Evolutionary conservation across 1,284 basidiomycete species (phyloP).

Genomic region (Apiotrichum mycotoxinovorans): DNA sequence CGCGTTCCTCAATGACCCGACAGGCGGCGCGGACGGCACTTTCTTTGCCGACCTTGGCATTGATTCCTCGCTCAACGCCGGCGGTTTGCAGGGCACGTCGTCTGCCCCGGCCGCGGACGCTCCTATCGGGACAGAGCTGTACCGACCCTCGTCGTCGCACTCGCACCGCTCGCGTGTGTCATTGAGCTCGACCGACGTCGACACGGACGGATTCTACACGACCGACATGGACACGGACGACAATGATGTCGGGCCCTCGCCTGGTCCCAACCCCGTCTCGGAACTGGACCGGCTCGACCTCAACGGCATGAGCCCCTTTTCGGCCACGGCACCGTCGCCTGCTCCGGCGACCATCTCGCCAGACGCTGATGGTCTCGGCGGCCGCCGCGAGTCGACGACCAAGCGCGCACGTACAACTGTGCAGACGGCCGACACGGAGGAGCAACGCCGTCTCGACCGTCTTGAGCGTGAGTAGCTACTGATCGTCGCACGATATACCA

Average conservation of each 20-base stretch:
- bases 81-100: neutral
- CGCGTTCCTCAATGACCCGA: constrained; percentile 12
- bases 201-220: constrained; percentile 12
- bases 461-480: constrained; percentile 18
- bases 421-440: constrained; percentile 8
- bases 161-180: neutral
- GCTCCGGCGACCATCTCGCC: constrained; percentile 12
- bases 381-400: constrained; percentile 1
- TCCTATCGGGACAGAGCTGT: neutral
- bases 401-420: neutral
- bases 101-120: neutral
- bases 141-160: constrained; percentile 12
- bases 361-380: constrained; percentile 5
- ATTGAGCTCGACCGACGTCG: constrained; percentile 14
- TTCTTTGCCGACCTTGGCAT: constrained; percentile 8
- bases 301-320: neutral
- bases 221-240: constrained; percentile 14
- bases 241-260: constrained; percentile 7
- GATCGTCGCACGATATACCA: too few relatives aligned
- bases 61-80: neutral
- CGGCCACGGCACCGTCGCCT: neutral
- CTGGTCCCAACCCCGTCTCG: constrained; percentile 1
- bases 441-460: constrained; percentile 10
- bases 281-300: constrained; percentile 16
- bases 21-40: neutral